Percentiles rank a stretch among this genome's conserved stretches.
phyloP scores from a whole-genome alignment of 2,329 filamentous ascomycete genomes.

The Stenocarpella maydis region DNA sequence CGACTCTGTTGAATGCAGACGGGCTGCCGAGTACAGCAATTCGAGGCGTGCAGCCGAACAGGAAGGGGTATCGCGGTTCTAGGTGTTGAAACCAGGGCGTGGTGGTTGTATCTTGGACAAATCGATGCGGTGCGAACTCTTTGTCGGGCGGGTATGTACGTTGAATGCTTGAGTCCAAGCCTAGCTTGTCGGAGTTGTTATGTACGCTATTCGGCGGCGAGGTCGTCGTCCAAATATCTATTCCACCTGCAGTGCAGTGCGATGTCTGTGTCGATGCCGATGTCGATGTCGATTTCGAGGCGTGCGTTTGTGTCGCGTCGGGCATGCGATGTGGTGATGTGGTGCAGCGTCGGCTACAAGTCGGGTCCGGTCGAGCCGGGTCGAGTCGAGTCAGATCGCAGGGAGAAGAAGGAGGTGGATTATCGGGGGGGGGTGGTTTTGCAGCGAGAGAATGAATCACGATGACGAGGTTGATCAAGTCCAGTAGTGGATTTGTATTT shows the following conservation, averaged over 20 bases:
- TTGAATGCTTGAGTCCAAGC: constrained; percentile 8
- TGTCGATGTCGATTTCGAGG: not conserved
- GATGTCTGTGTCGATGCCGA: too few species aligned
- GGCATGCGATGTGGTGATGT: not conserved
- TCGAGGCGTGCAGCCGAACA: constrained; percentile 4
- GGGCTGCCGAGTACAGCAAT: not conserved
- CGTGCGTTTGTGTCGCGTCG: constrained; percentile 6
- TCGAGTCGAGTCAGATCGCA: constrained; percentile 2
- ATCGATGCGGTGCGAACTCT: not conserved
- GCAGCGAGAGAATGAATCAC: not conserved
- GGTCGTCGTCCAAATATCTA: not conserved
- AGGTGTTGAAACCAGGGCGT: not conserved
- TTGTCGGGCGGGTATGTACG: constrained; percentile 9
- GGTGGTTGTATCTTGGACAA: not conserved
- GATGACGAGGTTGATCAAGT: constrained; percentile 23
- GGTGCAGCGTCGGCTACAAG: constrained; percentile 1
- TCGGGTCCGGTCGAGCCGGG: not conserved
- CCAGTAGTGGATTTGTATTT: not conserved
- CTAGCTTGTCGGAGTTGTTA: not conserved
- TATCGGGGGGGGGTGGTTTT: not conserved
- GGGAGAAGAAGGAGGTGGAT: not conserved
- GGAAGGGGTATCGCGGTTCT: constrained; percentile 8
- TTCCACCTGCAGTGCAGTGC: not conserved
- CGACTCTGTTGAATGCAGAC: not conserved
- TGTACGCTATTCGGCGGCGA: constrained; percentile 9